A percentile compares a stretch with the other conserved stretches of the same genome.
Conservation (phyloP, 257 asterid genomes). For the Coffea canephora region DNA sequence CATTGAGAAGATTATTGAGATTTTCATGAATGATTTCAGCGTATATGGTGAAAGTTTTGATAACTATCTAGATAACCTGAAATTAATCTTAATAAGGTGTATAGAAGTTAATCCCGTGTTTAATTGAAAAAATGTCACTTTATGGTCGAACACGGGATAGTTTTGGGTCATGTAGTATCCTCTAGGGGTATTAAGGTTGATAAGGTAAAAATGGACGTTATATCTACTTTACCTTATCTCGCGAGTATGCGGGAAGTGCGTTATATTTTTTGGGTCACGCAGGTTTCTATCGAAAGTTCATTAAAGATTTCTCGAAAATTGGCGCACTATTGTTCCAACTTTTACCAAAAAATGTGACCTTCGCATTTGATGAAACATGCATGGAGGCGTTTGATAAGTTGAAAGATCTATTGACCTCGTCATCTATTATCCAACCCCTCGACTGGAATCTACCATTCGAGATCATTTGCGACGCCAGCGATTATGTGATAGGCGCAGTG, state of each 20-base stretch:
- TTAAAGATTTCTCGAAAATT: neutral
- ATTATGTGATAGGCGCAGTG: neutral
- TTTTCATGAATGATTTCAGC: no score
- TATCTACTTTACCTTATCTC: neutral
- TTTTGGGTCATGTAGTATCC: neutral
- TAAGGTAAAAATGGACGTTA: neutral
- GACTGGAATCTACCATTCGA: neutral
- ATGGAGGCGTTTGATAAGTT: no score
- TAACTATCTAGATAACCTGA: no score
- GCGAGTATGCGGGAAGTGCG: neutral
- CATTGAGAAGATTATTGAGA: neutral
- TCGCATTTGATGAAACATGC: no score
- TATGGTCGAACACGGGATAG: no score
- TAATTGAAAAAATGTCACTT: no score
- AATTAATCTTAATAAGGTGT: no score
- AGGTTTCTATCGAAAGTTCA: neutral
- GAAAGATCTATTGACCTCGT: no score
- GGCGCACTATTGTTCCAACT: neutral
- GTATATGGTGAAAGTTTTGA: no score
- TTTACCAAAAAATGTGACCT: neutral
- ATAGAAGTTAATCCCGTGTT: no score
- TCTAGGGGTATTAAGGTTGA: neutral
- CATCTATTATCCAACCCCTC: no score
- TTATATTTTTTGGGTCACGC: neutral
- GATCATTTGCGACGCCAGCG: neutral